phyloP scores from a whole-genome alignment of 2,329 filamentous ascomycete genomes.

The Chaetomium olivaceum region DNA sequence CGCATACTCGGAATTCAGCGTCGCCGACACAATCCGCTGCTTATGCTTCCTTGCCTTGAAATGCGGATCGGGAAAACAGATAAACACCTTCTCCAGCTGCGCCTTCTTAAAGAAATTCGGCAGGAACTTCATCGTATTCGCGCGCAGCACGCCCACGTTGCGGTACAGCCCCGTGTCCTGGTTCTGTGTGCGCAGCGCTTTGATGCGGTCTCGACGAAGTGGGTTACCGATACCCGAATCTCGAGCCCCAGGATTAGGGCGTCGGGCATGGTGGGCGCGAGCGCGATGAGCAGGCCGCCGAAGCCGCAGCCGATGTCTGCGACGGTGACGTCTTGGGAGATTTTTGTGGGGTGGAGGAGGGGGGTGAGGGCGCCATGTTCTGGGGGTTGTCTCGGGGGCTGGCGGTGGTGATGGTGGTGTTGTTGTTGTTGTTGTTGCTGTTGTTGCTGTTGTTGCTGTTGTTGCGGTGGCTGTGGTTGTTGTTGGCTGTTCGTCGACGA shows the following conservation, averaged over 20 bases:
- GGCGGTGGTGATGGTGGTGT: constrained; percentile 23
- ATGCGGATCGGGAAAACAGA: constrained; percentile 97
- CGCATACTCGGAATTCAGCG: constrained; percentile 90
- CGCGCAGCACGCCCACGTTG: constrained; percentile 84
- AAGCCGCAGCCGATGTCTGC: constrained; percentile 98
- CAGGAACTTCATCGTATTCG: constrained; percentile 99
- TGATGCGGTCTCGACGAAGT: constrained; percentile 89
- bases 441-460: constrained; percentile 25
- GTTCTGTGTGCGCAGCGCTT: constrained; percentile 72
- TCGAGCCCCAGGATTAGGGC: constrained; percentile 84
- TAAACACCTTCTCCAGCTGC: constrained; percentile 88
- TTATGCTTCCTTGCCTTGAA: constrained; percentile 99
- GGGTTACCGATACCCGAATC: constrained; percentile 85
- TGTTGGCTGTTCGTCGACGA: constrained; percentile 40
- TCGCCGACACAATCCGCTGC: constrained; percentile 85
- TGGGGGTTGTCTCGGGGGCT: constrained; percentile 30
- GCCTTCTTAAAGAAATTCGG: constrained; percentile 88
- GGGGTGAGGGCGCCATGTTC: constrained; percentile 26
- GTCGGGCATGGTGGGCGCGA: constrained; percentile 78
- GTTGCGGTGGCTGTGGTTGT: constrained; percentile 14
- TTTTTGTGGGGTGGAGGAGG: constrained; percentile 36
- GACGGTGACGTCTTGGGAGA: constrained; percentile 77
- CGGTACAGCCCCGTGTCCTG: constrained; percentile 62
- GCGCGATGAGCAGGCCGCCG: constrained; percentile 82
- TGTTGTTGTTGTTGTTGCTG: not conserved